phyloP scores from a whole-genome alignment of 768 basidiomycete genomes.

The Paxillus involutus region DNA sequence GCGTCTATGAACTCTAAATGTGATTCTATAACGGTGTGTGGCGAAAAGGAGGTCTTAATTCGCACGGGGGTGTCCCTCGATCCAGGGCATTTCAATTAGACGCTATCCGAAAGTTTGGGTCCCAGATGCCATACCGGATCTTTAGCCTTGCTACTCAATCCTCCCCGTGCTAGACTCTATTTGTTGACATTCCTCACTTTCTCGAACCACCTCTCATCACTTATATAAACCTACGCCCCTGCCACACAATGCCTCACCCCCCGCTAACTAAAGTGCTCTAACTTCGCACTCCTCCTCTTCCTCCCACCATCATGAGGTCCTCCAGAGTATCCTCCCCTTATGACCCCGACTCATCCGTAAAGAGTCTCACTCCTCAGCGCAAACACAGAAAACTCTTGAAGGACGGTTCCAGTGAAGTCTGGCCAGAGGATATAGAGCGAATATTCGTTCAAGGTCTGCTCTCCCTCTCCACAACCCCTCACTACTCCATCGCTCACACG shows the following conservation, averaged over 20 bases:
- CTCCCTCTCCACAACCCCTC: neutral
- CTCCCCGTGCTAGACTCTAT: conserved; percentile 10
- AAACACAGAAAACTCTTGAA: conserved; percentile 86
- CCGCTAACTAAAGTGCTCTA: conserved; percentile 15
- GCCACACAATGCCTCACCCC: conserved; percentile 9
- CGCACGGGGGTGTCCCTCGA: conserved; percentile 23
- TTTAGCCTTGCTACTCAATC: conserved; percentile 32
- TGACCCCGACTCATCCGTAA: conserved; percentile 17
- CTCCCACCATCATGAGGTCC: conserved; percentile 22
- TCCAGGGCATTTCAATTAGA: conserved; percentile 35
- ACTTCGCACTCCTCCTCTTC: conserved; percentile 9
- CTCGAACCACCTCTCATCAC: conserved; percentile 29
- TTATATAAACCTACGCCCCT: conserved; percentile 37
- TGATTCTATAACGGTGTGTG: conserved; percentile 16
- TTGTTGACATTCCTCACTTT: conserved; percentile 5
- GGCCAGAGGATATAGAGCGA: conserved; percentile 78
- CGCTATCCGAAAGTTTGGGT: conserved; percentile 24
- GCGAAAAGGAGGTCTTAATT: conserved; percentile 10
- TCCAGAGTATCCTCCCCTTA: conserved; percentile 17
- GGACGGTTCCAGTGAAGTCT: conserved; percentile 76
- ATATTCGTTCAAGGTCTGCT: conserved; percentile 70
- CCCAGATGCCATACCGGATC: conserved; percentile 44
- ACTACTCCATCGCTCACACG: conserved; percentile 1
- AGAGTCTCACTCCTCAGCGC: conserved; percentile 61
- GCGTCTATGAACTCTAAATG: conserved; percentile 22